Evolutionary conservation across 176 grass and related monocot species (phyloP).

Genomic region (Cenchrus fungigraminus): DNA sequence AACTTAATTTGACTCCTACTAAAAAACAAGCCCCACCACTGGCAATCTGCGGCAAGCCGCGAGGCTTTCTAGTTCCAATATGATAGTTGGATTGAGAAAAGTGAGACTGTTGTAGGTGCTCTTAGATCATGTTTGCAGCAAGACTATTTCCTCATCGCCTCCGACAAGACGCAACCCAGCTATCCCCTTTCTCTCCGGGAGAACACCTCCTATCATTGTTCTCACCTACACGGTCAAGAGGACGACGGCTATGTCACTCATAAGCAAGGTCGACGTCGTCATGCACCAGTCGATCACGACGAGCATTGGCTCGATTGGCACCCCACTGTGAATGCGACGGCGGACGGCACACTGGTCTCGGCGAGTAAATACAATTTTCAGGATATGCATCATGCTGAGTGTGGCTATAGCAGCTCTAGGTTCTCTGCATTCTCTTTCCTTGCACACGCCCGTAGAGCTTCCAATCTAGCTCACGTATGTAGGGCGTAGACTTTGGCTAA

Average conservation of each 20-base stretch:
- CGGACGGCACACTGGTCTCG: background rate
- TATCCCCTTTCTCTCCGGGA: background rate
- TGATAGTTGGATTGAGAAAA: too few species aligned
- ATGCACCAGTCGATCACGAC: background rate
- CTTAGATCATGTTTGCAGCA: too few species aligned
- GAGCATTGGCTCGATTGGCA: background rate
- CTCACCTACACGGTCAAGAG: background rate
- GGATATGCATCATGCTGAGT: constrained; percentile 36
- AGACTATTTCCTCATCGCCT: too few species aligned
- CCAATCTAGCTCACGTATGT: constrained; percentile 34
- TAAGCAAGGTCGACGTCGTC: background rate
- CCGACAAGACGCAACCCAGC: too few species aligned
- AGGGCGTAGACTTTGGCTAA: constrained; percentile 34
- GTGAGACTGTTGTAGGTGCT: too few species aligned
- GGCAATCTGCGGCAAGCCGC: too few species aligned
- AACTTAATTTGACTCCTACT: too few species aligned
- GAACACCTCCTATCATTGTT: background rate
- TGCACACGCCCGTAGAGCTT: constrained; percentile 3
- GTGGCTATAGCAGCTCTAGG: background rate
- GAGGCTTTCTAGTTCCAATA: too few species aligned
- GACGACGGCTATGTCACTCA: background rate
- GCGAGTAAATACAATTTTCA: constrained; percentile 36
- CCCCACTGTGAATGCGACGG: constrained; percentile 16
- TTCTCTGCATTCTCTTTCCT: background rate
- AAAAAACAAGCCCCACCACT: too few species aligned